phyloP scores from a whole-genome alignment of 768 basidiomycete genomes.

The Paxillus involutus region DNA sequence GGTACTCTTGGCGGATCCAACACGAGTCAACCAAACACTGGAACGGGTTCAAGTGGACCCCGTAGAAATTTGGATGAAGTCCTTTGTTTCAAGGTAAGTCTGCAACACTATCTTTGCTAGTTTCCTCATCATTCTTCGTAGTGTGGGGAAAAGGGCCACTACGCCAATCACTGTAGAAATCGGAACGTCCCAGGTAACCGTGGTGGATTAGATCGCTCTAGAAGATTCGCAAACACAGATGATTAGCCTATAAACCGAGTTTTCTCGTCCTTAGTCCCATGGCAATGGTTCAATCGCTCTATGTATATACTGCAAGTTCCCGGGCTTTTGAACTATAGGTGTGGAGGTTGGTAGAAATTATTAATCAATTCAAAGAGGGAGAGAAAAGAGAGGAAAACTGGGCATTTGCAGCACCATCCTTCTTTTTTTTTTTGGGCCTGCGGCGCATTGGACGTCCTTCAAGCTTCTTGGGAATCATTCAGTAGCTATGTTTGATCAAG shows the following conservation, averaged over 20 bases:
- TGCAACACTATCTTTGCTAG: not conserved
- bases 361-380: no score
- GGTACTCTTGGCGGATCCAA: constrained; percentile 34
- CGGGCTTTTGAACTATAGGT: no score
- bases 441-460: no score
- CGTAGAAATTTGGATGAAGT: constrained; percentile 83
- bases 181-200: constrained; percentile 89
- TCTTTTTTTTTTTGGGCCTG: no score
- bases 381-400: no score
- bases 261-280: not conserved
- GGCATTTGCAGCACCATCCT: no score
- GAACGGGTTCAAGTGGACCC: constrained; percentile 36
- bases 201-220: constrained; percentile 68
- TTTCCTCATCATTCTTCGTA: constrained; percentile 29
- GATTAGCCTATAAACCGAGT: constrained; percentile 14
- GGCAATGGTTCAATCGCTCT: not conserved
- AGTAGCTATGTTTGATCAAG: no score
- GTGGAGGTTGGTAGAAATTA: no score
- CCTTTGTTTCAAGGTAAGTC: constrained; percentile 78
- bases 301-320: no score
- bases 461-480: no score
- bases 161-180: constrained; percentile 92
- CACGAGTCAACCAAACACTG: constrained; percentile 25
- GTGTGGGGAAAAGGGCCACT: constrained; percentile 94
- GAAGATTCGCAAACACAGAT: constrained; percentile 29